Evolutionary conservation across 257 asterid genomes (phyloP), one percentile per base, ranked within the genome.

Genomic region (Plantago ovata): DNA sequence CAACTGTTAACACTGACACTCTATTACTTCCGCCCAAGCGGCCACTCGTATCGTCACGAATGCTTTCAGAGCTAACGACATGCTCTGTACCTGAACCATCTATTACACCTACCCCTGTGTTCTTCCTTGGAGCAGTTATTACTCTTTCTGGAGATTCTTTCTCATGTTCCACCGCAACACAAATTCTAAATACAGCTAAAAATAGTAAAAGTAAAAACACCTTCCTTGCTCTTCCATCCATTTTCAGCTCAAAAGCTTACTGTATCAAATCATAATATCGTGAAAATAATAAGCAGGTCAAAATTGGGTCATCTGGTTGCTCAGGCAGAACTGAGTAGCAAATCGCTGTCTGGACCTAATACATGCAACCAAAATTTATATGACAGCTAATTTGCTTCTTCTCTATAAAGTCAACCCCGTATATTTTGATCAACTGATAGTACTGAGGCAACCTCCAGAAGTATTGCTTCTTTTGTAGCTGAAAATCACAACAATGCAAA

Each of bases 1-100:
- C 95, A 64, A 93, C 97, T 23, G 98, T 93, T 28, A 82, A 75
- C 43, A 84, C 94, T 12, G 98, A 84, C 65, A 93, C 98, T 65
- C 79, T 78, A 56, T 60, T 79, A 10, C 14, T 75, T 40, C 72
- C 81, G 14, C 67, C 81, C 58, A 66, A 73, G 86, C 74, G 41
- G 19, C 66, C 83, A 61, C 79, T 79, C 51, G 54, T 65, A 64
- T 67, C 83, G 46, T 68, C 53, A 42, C 28, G 70, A 64, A 54
- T 58, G 28, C 67, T 62, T 50, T 67, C 85, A 57, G 81, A 72
- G 68, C 48, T 71, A 22, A 83, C 19, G 15, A 56, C 50, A 58
- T 80, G 87, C 80, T 84, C 95, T 36, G 68, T 74, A 52, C 96
- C 98, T 47, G 96, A 83, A 53, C 97, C 98, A 61, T 93, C 97